These are phyloP conservation scores for Lasiodiplodia hormozganensis DNA, from an alignment of 2,329 filamentous ascomycete genomes.

Conservation along the genomic window DNA sequence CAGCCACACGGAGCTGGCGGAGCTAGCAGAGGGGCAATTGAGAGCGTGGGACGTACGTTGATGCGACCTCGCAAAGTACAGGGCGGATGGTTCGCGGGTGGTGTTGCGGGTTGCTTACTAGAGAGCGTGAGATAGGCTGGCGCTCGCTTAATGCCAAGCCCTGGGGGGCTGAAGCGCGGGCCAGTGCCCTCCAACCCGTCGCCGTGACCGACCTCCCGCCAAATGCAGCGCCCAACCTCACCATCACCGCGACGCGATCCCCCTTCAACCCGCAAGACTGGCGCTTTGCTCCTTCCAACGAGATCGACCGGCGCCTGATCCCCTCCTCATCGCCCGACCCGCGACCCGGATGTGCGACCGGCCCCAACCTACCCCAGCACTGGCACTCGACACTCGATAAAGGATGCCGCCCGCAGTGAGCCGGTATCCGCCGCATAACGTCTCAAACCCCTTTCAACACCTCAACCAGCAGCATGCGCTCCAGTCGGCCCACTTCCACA, in stretches of 20 bases:
- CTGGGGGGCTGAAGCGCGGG: constrained; percentile 2
- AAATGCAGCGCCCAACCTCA: constrained; percentile 14
- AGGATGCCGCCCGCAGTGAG: constrained; percentile 65
- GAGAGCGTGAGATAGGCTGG: constrained; percentile 5
- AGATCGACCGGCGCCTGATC: constrained; percentile 19
- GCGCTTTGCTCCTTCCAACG: neutral
- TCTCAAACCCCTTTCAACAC: constrained; percentile 66
- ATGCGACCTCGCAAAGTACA: constrained; percentile 14
- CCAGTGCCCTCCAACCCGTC: constrained; percentile 3
- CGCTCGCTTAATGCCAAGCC: neutral
- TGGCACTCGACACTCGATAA: constrained; percentile 30
- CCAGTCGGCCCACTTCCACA: constrained; percentile 48
- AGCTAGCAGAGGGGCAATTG: neutral
- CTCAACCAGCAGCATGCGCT: constrained; percentile 56
- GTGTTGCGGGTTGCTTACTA: constrained; percentile 17
- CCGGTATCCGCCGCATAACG: constrained; percentile 64
- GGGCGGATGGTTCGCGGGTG: constrained; percentile 18
- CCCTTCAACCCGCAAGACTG: neutral
- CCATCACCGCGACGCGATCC: constrained; percentile 12
- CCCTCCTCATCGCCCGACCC: constrained; percentile 16
- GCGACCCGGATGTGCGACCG: constrained; percentile 27
- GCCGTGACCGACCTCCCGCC: constrained; percentile 20
- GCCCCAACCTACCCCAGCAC: constrained; percentile 16
- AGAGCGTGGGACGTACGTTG: constrained; percentile 4
- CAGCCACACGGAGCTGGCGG: neutral